Evolutionary conservation across 202 grass and related monocot species (phyloP).

Genomic region (Zoysia matrella): DNA sequence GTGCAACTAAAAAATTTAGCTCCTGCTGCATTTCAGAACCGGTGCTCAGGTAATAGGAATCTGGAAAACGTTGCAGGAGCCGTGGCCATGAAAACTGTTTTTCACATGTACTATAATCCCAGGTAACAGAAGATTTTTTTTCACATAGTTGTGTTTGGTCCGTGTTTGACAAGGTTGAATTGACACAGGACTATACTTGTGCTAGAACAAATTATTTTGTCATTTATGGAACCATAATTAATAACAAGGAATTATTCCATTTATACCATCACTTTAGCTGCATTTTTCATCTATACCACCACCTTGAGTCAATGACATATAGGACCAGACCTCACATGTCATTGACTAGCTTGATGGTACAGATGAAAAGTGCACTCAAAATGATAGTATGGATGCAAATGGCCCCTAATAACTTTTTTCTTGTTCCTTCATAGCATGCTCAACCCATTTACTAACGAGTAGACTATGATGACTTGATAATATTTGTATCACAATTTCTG

Average conservation of each 20-base stretch:
- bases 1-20: conserved; percentile 57
- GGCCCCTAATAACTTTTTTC: neutral
- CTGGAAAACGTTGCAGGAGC: conserved; percentile 50
- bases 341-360: too few relatives aligned
- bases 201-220: conserved; percentile 24
- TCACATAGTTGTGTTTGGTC: neutral
- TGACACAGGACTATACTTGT: neutral
- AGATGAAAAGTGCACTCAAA: too few relatives aligned
- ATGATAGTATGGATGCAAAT: too few relatives aligned
- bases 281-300: too few relatives aligned
- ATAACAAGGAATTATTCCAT: neutral
- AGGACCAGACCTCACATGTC: too few relatives aligned
- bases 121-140: conserved; percentile 46
- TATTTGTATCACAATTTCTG: neutral
- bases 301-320: too few relatives aligned
- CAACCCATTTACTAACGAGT: neutral
- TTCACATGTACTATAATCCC: conserved; percentile 85
- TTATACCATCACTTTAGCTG: too few relatives aligned
- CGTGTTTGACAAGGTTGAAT: neutral
- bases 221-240: neutral
- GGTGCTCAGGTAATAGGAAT: conserved; percentile 21
- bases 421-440: neutral
- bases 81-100: conserved; percentile 65
- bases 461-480: neutral
- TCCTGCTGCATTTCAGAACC: conserved; percentile 38